Conservation (phyloP, 2,329 filamentous ascomycete genomes). For the Curvularia spicifera region DNA sequence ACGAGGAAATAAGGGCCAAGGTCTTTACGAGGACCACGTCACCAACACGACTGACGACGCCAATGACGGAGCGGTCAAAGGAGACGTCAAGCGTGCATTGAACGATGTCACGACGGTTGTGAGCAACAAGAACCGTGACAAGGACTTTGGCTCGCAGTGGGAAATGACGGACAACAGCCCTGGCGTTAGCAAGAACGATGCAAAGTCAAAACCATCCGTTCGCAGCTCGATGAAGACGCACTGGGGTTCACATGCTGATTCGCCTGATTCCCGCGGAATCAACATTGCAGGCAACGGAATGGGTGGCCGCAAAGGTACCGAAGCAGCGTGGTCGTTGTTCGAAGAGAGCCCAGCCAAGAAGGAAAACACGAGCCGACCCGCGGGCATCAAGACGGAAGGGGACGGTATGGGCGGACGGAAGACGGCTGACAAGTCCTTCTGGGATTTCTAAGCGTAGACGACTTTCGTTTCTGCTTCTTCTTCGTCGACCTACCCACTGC, state of each 20-base stretch:
- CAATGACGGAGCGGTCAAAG: neutral
- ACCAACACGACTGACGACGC: conserved; percentile 56
- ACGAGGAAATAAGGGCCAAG: conserved; percentile 69
- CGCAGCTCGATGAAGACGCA: conserved; percentile 62
- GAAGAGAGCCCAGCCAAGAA: conserved; percentile 41
- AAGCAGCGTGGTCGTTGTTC: conserved; percentile 51
- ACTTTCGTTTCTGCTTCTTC: neutral
- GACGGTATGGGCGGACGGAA: conserved; percentile 52
- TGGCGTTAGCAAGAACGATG: conserved; percentile 47
- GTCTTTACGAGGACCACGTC: conserved; percentile 79
- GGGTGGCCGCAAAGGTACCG: conserved; percentile 48
- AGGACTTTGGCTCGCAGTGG: conserved; percentile 81
- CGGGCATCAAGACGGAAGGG: conserved; percentile 45
- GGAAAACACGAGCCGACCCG: conserved; percentile 35
- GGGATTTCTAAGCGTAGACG: conserved; percentile 36
- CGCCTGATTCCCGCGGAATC: conserved; percentile 39
- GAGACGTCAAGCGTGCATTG: conserved; percentile 54
- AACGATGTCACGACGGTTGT: conserved; percentile 74
- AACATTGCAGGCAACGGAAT: conserved; percentile 52
- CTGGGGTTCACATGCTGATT: conserved; percentile 43
- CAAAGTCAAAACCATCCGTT: conserved; percentile 59
- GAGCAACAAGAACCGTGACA: conserved; percentile 74
- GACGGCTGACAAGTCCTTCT: conserved; percentile 36
- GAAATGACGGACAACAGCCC: conserved; percentile 73
- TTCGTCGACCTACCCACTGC: too few relatives aligned